These are phyloP conservation scores for Pythium plurisporium DNA, from an alignment of 352 stramenopile genomes.

Conservation along the genomic window DNA sequence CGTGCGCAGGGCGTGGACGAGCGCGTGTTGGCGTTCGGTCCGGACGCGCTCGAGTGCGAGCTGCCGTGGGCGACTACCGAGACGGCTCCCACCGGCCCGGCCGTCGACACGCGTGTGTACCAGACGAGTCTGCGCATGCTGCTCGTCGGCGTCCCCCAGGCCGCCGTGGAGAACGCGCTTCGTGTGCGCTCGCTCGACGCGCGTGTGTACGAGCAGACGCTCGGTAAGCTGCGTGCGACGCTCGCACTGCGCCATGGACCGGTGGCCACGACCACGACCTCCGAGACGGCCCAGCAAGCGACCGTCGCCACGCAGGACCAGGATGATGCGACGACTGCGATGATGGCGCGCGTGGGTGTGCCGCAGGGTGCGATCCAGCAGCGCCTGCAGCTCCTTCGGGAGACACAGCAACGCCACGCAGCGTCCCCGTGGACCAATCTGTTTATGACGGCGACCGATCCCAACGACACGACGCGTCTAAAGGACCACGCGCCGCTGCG, in stretches of 20 bases:
- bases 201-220: conserved; percentile 16
- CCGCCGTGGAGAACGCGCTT: conserved; percentile 5
- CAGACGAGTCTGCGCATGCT: conserved; percentile 17
- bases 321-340: background rate
- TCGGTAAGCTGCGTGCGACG: conserved; percentile 7
- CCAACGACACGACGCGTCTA: background rate
- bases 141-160: conserved; percentile 13
- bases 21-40: conserved; percentile 7
- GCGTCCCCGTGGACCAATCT: conserved; percentile 6
- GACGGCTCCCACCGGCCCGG: background rate
- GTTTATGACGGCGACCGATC: background rate
- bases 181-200: background rate
- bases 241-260: background rate
- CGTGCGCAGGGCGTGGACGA: conserved; percentile 11
- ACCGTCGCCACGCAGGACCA: background rate
- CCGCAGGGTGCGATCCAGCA: conserved; percentile 5
- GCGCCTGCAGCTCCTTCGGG: background rate
- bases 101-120: conserved; percentile 11
- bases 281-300: too few species aligned
- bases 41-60: background rate
- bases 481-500: background rate
- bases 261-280: background rate
- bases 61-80: too few species aligned
- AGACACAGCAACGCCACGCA: background rate
- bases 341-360: conserved; percentile 6